Evolutionary conservation across 495 filamentous ascomycete genomes (phyloP), one percentile per base, ranked within the genome.

Genomic region (Tuber melanosporum): DNA sequence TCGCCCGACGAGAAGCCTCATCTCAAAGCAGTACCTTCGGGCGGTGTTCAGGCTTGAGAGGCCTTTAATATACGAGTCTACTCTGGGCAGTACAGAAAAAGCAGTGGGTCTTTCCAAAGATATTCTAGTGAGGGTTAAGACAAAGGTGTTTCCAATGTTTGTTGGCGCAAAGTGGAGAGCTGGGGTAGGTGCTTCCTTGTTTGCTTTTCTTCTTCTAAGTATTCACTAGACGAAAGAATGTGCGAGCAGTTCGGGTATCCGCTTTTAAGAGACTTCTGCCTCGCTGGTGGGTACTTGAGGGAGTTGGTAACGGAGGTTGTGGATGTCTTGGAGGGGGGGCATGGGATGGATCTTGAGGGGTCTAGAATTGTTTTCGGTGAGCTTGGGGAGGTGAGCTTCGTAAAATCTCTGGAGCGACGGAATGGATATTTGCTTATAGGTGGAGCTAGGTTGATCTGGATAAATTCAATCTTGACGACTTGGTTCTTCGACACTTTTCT

Each of bases 301-400:
- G 73, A 78, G 39, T n/a, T 75, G 73, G 71, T 71, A 62, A 41
- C 26, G 12, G 66, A n/a, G 46, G 32, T 75, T 32, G 72, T 46
- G 41, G 49, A 47, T 20, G 36, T 75, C 32, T 49, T 78, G 42
- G 74, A 75, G 12, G 26, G 36, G 3, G 46, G 69, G 17, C 75
- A 66, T 66, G 76, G 70, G 2, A 66, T 47, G 69, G 39, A 76
- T 70, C 52, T 73, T 32, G 49, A 76, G 20, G 52, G 22, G 17
- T 42, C 52, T 5, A 74, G 26, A 8, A 32, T 47, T 32, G 44
- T 44, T 41, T 72, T 78, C 41, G 69, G 69, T 17, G 47, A 73
- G 66, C 71, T 66, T 44, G 39, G 47, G 41, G 44, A 42, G 36
- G 76, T 77, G 26, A 8, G 71, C 70, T 46, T 20, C 36, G 26